phyloP scores from a whole-genome alignment of 768 basidiomycete species.

The Trametes elegans region DNA sequence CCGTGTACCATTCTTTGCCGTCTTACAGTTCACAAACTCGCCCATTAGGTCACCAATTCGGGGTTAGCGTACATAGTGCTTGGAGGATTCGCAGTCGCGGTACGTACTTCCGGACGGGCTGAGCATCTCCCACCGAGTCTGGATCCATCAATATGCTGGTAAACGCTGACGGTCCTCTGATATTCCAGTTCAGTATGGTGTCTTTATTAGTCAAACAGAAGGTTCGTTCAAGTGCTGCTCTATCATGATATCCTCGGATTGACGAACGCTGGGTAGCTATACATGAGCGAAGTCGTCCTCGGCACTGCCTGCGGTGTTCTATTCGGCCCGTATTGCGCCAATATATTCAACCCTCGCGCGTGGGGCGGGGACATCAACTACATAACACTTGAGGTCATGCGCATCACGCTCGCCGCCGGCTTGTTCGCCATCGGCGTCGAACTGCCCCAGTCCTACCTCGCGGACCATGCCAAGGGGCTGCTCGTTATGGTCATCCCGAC shows the following conservation, averaged over 20 bases:
- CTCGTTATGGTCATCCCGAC: slow-evolving; percentile 74
- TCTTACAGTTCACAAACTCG: slow-evolving; percentile 28
- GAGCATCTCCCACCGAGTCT: too few relatives aligned
- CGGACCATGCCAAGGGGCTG: slow-evolving; percentile 70
- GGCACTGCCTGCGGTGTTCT: slow-evolving; percentile 70
- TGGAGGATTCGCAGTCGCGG: slow-evolving; percentile 53
- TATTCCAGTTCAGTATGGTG: slow-evolving; percentile 72
- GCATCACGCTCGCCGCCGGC: slow-evolving; percentile 86
- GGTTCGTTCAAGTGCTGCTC: slow-evolving; percentile 37
- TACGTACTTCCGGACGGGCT: slow-evolving; percentile 26
- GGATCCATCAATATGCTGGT: too few relatives aligned
- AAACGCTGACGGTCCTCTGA: neutral
- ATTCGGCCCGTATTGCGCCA: slow-evolving; percentile 71
- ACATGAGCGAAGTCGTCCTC: slow-evolving; percentile 91
- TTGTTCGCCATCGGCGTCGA: slow-evolving; percentile 97
- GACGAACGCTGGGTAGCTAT: slow-evolving; percentile 46
- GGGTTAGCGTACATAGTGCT: slow-evolving; percentile 61
- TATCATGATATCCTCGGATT: neutral
- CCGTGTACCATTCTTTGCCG: slow-evolving; percentile 21
- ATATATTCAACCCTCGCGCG: slow-evolving; percentile 70
- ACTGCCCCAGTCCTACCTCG: slow-evolving; percentile 82
- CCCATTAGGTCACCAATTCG: slow-evolving; percentile 46
- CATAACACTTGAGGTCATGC: slow-evolving; percentile 85
- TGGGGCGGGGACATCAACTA: slow-evolving; percentile 59
- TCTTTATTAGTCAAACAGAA: slow-evolving; percentile 82